phyloP scores from a whole-genome alignment of 208 protist genomes.

The Wallacemonas sp. region DNA sequence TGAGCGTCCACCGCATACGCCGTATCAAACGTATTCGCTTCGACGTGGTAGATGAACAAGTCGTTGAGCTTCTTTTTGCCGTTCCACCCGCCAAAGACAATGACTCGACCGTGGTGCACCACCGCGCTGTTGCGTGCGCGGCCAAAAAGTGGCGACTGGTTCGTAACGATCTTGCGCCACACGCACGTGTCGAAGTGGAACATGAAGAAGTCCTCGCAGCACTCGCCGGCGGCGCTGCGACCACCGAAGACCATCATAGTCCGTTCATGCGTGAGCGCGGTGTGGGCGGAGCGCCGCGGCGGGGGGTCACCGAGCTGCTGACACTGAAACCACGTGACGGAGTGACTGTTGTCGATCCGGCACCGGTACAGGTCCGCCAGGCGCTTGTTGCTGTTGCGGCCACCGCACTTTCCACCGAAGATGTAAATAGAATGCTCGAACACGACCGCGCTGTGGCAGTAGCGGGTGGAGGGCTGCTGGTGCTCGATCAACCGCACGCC shows the following conservation, averaged over 20 bases:
- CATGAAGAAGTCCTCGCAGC: constrained; percentile 83
- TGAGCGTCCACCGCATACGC: constrained; percentile 54
- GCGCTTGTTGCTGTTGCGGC: constrained; percentile 84
- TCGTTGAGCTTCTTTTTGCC: constrained; percentile 89
- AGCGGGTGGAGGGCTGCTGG: constrained; percentile 53
- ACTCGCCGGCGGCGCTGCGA: constrained; percentile 69
- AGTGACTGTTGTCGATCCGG: constrained; percentile 26
- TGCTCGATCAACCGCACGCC: not conserved
- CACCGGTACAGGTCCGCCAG: constrained; percentile 67
- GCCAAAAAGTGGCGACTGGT: constrained; percentile 50
- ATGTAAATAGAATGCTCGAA: constrained; percentile 82
- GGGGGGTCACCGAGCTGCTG: constrained; percentile 50
- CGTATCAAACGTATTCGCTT: constrained; percentile 66
- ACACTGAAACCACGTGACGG: constrained; percentile 48
- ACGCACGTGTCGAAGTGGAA: constrained; percentile 79
- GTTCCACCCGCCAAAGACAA: constrained; percentile 89
- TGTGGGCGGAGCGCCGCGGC: constrained; percentile 71
- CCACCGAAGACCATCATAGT: constrained; percentile 90
- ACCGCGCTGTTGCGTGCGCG: constrained; percentile 85
- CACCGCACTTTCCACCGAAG: constrained; percentile 89
- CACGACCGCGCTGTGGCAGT: constrained; percentile 84
- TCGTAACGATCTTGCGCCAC: constrained; percentile 57
- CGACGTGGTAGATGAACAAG: constrained; percentile 81
- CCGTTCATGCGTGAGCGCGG: constrained; percentile 77
- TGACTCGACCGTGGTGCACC: constrained; percentile 76